Percentiles rank a stretch among this genome's conserved stretches.
phyloP scores from a whole-genome alignment of 78 protist species.

The Dictyostelium brefeldianum region DNA sequence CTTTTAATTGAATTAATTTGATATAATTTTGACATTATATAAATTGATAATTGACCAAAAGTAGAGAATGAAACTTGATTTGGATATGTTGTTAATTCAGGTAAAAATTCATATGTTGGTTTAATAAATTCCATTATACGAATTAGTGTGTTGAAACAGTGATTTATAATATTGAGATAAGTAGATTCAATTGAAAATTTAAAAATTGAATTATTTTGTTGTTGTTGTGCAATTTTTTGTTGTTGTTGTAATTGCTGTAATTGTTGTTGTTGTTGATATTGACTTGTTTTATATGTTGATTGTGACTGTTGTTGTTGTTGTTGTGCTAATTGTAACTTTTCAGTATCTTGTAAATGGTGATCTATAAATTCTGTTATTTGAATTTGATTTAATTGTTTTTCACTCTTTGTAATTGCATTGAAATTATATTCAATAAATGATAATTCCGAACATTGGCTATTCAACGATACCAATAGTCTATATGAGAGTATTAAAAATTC shows the following conservation, averaged over 20 bases:
- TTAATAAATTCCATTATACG: neutral
- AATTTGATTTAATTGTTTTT: slow-evolving; percentile 12
- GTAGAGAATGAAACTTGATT: slow-evolving; percentile 15
- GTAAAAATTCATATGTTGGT: slow-evolving; percentile 10
- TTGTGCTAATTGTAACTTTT: neutral
- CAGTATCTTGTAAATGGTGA: neutral
- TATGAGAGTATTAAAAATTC: neutral
- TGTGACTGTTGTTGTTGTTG: neutral
- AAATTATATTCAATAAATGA: slow-evolving; percentile 45
- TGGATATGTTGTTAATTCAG: slow-evolving; percentile 10
- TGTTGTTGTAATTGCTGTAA: neutral
- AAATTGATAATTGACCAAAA: neutral
- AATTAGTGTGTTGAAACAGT: slow-evolving; percentile 12
- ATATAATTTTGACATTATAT: slow-evolving; percentile 8
- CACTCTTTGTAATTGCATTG: slow-evolving; percentile 41
- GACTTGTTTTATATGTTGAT: neutral
- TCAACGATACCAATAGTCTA: neutral
- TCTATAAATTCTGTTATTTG: neutral
- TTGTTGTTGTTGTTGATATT: neutral
- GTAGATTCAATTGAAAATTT: slow-evolving; percentile 16
- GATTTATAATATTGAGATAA: slow-evolving; percentile 1
- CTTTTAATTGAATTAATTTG: neutral
- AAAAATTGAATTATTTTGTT: neutral
- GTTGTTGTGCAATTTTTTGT: slow-evolving; percentile 11
- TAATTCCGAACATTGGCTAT: slow-evolving; percentile 14